These are phyloP conservation scores for Silene latifolia DNA, from an alignment of 148 eudicot genomes.

Conservation along the genomic window DNA sequence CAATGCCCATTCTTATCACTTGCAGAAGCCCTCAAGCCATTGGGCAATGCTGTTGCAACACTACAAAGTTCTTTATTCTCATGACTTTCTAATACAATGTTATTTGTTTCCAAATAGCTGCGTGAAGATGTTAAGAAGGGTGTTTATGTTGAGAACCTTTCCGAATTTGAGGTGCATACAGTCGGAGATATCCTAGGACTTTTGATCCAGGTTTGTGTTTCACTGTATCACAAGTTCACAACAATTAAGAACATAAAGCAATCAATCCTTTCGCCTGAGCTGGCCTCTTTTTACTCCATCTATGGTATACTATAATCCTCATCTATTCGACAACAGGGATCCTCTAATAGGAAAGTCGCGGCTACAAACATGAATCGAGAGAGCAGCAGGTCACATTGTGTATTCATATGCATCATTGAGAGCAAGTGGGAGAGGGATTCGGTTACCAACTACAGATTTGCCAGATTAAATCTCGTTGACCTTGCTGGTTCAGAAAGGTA, in stretches of 20 bases:
- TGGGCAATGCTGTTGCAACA: neutral
- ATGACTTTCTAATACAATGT: slow-evolving; percentile 5
- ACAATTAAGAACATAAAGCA: neutral
- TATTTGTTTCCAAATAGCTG: slow-evolving; percentile 37
- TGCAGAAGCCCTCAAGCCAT: neutral
- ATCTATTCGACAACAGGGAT: slow-evolving; percentile 54
- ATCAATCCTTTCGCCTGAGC: neutral
- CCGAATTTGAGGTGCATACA: slow-evolving; percentile 88
- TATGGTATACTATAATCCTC: slow-evolving; percentile 13
- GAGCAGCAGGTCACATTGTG: slow-evolving; percentile 98
- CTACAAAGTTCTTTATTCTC: neutral
- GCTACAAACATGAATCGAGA: slow-evolving; percentile 98
- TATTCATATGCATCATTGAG: slow-evolving; percentile 86
- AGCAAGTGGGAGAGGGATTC: slow-evolving; percentile 96
- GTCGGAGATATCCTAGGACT: slow-evolving; percentile 85
- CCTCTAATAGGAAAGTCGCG: slow-evolving; percentile 89
- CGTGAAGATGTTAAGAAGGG: slow-evolving; percentile 91
- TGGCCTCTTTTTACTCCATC: slow-evolving; percentile 1
- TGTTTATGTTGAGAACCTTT: slow-evolving; percentile 93
- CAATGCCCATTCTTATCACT: neutral
- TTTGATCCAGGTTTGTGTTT: slow-evolving; percentile 57
- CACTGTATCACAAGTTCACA: neutral
- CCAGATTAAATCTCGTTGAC: slow-evolving; percentile 96
- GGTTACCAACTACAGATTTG: slow-evolving; percentile 68
- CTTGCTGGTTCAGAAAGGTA: slow-evolving; percentile 99